phyloP scores from a whole-genome alignment of 2,329 filamentous ascomycete species.

The Alternaria ethzedia region DNA sequence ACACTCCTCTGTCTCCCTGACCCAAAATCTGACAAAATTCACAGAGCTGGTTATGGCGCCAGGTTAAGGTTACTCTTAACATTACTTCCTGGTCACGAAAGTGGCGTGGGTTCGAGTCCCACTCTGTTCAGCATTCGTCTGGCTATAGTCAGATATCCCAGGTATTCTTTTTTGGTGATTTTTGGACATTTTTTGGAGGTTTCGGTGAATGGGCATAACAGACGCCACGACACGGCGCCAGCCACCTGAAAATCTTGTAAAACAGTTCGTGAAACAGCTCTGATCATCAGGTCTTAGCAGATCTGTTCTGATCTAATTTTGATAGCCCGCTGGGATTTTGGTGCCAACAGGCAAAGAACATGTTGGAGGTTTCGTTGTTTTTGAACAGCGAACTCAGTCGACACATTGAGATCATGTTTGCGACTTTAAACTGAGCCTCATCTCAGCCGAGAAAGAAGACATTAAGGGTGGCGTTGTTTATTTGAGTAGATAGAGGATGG shows the following conservation, averaged over 20 bases:
- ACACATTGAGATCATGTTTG: not conserved
- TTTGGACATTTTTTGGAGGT: not conserved
- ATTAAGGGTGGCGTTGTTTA: not conserved
- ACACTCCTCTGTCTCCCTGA: not conserved
- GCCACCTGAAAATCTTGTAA: too few species aligned
- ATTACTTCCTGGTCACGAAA: slow-evolving; percentile 44
- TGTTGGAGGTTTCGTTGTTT: not conserved
- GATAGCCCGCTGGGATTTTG: not conserved
- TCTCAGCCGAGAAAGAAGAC: not conserved
- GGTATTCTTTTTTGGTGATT: slow-evolving; percentile 23
- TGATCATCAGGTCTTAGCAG: too few species aligned
- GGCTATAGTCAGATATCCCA: slow-evolving; percentile 14
- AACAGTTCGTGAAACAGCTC: too few species aligned
- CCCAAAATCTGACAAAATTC: not conserved
- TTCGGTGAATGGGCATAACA: not conserved
- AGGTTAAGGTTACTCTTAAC: slow-evolving; percentile 16
- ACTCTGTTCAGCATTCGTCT: slow-evolving; percentile 47
- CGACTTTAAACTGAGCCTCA: not conserved
- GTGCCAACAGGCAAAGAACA: not conserved
- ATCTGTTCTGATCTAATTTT: not conserved
- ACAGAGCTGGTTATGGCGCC: slow-evolving; percentile 12
- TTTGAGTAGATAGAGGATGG: not conserved
- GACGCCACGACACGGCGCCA: too few species aligned
- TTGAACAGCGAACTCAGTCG: not conserved
- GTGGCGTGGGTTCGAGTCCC: slow-evolving; percentile 49